Evolutionary conservation across 495 filamentous ascomycete species (phyloP).

Genomic region (Penicillium subrubescens): DNA sequence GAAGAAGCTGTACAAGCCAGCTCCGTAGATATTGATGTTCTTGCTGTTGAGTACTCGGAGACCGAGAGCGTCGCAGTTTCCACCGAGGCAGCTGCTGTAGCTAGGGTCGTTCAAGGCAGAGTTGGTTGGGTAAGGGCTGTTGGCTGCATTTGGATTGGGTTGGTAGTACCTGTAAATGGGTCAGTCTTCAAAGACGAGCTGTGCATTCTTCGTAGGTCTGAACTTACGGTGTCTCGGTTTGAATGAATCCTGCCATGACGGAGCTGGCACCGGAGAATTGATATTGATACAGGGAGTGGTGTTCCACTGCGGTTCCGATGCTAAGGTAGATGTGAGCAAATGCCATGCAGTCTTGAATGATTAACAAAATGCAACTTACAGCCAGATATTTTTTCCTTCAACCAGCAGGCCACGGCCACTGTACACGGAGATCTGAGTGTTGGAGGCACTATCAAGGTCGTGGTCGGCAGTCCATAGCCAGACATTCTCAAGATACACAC

Average conservation of each 20-base stretch:
- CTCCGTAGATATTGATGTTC: slow-evolving; percentile 66
- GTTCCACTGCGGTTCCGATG: slow-evolving; percentile 74
- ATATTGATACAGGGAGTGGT: slow-evolving; percentile 81
- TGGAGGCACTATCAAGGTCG: slow-evolving; percentile 62
- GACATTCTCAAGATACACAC: slow-evolving; percentile 64
- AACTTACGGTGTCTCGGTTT: slow-evolving; percentile 73
- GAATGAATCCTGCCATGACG: slow-evolving; percentile 74
- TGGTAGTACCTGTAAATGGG: slow-evolving; percentile 54
- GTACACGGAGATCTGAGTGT: slow-evolving; percentile 68
- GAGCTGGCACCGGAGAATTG: slow-evolving; percentile 70
- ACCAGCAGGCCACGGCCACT: slow-evolving; percentile 66
- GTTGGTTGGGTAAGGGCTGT: slow-evolving; percentile 54
- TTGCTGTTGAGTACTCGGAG: slow-evolving; percentile 62
- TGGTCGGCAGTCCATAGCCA: slow-evolving; percentile 77
- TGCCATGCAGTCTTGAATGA: too few relatives aligned
- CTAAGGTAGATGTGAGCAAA: slow-evolving; percentile 25
- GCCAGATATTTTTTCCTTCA: slow-evolving; percentile 61
- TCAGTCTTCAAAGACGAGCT: neutral
- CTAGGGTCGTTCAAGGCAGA: slow-evolving; percentile 58
- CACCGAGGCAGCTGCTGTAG: slow-evolving; percentile 52
- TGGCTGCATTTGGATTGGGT: slow-evolving; percentile 61
- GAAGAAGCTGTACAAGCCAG: slow-evolving; percentile 79
- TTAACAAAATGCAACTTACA: slow-evolving; percentile 36
- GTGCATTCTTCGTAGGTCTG: neutral
- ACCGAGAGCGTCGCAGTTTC: slow-evolving; percentile 66